Conservation (phyloP, 306 rosid species). For the Malus sylvestris region DNA sequence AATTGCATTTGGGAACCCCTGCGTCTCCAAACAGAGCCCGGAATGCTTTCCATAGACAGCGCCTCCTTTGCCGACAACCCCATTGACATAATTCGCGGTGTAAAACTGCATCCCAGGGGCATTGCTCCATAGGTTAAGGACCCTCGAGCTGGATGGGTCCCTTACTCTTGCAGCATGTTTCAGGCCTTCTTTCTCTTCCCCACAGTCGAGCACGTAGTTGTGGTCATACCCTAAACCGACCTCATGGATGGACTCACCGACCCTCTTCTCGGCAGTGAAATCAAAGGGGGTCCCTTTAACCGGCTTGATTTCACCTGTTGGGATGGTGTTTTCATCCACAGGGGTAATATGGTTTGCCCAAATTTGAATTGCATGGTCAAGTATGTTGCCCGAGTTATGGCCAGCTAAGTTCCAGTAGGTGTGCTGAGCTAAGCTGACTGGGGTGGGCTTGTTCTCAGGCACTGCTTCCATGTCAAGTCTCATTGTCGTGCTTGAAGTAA, state of each 20-base stretch:
- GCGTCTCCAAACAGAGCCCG: slow-evolving; percentile 89
- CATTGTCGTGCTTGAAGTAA: slow-evolving; percentile 63
- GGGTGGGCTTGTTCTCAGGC: slow-evolving; percentile 72
- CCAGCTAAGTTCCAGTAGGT: slow-evolving; percentile 95
- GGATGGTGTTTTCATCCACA: slow-evolving; percentile 55
- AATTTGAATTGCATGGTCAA: slow-evolving; percentile 67
- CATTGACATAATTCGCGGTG: slow-evolving; percentile 74
- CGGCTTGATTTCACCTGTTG: slow-evolving; percentile 71
- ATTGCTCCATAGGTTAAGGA: slow-evolving; percentile 75
- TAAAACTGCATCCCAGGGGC: slow-evolving; percentile 92
- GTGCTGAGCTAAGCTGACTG: slow-evolving; percentile 79
- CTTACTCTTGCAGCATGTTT: slow-evolving; percentile 75
- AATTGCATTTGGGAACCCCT: slow-evolving; percentile 83
- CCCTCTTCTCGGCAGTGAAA: slow-evolving; percentile 63
- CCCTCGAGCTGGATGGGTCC: slow-evolving; percentile 79
- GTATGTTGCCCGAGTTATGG: slow-evolving; percentile 63
- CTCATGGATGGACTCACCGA: slow-evolving; percentile 56
- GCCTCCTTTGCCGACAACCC: slow-evolving; percentile 61
- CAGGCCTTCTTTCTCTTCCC: slow-evolving; percentile 60
- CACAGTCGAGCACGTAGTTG: slow-evolving; percentile 72
- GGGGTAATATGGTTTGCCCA: slow-evolving; percentile 69
- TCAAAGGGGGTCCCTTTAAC: slow-evolving; percentile 80
- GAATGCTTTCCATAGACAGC: slow-evolving; percentile 75
- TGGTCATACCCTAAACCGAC: slow-evolving; percentile 87
- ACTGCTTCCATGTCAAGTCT: slow-evolving; percentile 96